These are phyloP conservation scores for Xylogone sp. DNA, from an alignment of 2,329 filamentous ascomycete species.

Conservation along the genomic window DNA sequence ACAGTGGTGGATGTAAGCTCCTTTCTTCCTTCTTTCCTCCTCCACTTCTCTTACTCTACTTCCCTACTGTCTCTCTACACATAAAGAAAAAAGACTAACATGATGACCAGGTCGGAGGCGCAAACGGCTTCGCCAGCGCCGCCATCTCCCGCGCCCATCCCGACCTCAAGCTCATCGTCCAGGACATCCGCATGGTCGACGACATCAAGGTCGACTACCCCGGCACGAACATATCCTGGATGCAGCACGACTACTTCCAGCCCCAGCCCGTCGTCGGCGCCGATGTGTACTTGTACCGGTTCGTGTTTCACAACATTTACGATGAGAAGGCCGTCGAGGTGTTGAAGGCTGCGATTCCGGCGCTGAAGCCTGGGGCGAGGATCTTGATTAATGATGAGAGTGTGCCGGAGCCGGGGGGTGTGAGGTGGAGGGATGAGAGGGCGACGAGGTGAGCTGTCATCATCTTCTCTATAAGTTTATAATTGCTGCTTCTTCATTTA, in stretches of 20 bases:
- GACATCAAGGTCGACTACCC: conserved; percentile 34
- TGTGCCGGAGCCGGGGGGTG: conserved; percentile 6
- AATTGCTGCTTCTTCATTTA: too few relatives aligned
- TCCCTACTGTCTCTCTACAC: too few relatives aligned
- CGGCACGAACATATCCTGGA: conserved; percentile 10
- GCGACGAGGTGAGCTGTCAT: conserved; percentile 36
- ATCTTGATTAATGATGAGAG: conserved; percentile 32
- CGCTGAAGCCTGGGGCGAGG: conserved; percentile 36
- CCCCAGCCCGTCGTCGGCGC: conserved; percentile 35
- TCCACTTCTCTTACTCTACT: too few relatives aligned
- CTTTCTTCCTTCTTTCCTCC: neutral
- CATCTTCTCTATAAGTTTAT: conserved; percentile 31
- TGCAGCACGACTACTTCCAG: conserved; percentile 40
- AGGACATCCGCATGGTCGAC: conserved; percentile 31
- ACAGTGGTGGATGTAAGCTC: conserved; percentile 20
- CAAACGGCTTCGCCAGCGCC: conserved; percentile 20
- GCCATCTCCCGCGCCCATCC: conserved; percentile 19
- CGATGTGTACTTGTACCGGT: conserved; percentile 42
- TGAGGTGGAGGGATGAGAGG: conserved; percentile 28
- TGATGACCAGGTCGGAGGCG: conserved; percentile 18
- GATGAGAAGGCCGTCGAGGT: conserved; percentile 33
- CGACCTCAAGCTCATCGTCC: conserved; percentile 22
- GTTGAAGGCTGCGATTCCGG: conserved; percentile 32
- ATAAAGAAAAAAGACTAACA: neutral
- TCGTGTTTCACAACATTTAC: conserved; percentile 45